A percentile compares a stretch with the other conserved stretches of the same genome.
These are phyloP conservation scores for Arctium minus DNA, from an alignment of 129 eudicot species.

Conservation along the genomic window DNA sequence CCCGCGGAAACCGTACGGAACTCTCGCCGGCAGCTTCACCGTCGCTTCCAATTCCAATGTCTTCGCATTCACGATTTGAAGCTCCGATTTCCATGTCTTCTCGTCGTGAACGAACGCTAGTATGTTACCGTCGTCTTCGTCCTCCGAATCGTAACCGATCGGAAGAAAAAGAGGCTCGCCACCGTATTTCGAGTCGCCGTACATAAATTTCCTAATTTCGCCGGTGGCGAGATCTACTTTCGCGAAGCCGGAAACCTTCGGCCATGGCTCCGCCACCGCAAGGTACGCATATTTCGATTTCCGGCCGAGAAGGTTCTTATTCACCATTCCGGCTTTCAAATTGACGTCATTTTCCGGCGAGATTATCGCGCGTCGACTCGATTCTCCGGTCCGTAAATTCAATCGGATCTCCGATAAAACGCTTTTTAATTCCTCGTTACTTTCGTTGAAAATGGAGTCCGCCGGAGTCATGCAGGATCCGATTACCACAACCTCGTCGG, in stretches of 20 bases:
- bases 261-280: slow-evolving; percentile 50
- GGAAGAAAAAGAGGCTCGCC: slow-evolving; percentile 48
- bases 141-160: neutral
- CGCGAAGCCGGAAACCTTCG: slow-evolving; percentile 46
- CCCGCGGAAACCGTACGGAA: slow-evolving; percentile 49
- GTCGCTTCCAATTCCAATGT: slow-evolving; percentile 36
- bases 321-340: slow-evolving; percentile 44
- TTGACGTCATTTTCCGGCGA: slow-evolving; percentile 26
- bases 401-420: slow-evolving; percentile 39
- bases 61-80: slow-evolving; percentile 31
- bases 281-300: slow-evolving; percentile 34
- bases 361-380: slow-evolving; percentile 25
- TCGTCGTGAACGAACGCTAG: slow-evolving; percentile 45
- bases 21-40: slow-evolving; percentile 36
- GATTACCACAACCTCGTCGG: slow-evolving; percentile 39
- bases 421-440: slow-evolving; percentile 29
- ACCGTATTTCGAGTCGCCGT: slow-evolving; percentile 35
- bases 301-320: slow-evolving; percentile 33
- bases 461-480: slow-evolving; percentile 55
- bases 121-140: slow-evolving; percentile 40
- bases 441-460: slow-evolving; percentile 45
- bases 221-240: slow-evolving; percentile 33
- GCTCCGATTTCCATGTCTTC: slow-evolving; percentile 33
- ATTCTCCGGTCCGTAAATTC: slow-evolving; percentile 32
- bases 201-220: slow-evolving; percentile 22